A percentile compares a stretch with the other conserved stretches of the same genome.
phyloP scores from a whole-genome alignment of 306 rosid genomes.

The Castanea sativa region DNA sequence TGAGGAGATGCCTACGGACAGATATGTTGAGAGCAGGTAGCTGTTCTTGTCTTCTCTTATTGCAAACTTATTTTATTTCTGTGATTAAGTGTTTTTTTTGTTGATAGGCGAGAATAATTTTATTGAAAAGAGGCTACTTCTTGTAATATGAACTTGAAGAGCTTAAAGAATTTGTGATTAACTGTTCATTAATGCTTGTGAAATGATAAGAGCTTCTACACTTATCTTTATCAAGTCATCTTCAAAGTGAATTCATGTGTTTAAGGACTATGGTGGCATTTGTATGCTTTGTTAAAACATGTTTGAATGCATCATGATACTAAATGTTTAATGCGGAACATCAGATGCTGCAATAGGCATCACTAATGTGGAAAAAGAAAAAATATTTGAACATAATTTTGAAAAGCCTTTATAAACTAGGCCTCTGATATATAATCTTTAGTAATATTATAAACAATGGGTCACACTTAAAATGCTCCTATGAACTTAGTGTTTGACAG shows the following conservation, averaged over 20 bases:
- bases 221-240: neutral
- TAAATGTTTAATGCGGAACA: neutral
- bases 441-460: neutral
- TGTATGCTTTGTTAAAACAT: neutral
- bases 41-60: constrained; percentile 10
- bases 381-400: neutral
- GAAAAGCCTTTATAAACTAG: neutral
- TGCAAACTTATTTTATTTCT: neutral
- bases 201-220: neutral
- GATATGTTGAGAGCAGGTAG: constrained; percentile 96
- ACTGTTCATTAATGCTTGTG: neutral
- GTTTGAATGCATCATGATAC: neutral
- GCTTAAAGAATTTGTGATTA: neutral
- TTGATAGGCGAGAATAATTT: too few relatives aligned
- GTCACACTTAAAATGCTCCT: neutral
- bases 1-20: constrained; percentile 99
- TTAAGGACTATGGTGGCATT: neutral
- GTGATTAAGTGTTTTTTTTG: neutral
- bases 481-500: neutral
- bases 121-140: too few relatives aligned
- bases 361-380: neutral
- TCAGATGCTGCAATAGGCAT: neutral
- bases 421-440: neutral
- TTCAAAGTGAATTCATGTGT: neutral
- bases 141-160: too few relatives aligned